These are phyloP conservation scores for Ganoderma leucocontextum DNA, from an alignment of 1,284 basidiomycete genomes.

Conservation along the genomic window DNA sequence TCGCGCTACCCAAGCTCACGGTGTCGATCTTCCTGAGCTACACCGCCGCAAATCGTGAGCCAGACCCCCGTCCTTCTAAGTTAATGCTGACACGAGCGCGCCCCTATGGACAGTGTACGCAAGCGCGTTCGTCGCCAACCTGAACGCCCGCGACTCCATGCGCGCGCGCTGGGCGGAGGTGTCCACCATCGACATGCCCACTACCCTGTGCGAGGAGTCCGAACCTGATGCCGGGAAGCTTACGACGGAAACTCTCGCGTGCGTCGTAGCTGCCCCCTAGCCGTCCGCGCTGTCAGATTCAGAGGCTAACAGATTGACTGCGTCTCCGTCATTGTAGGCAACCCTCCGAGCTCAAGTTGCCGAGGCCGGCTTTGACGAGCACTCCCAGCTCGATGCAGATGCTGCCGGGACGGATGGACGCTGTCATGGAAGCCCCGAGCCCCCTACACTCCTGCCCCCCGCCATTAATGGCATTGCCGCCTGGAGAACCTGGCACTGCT, in stretches of 20 bases:
- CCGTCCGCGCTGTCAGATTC: neutral
- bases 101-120: constrained; percentile 5
- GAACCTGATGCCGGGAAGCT: neutral
- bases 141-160: constrained; percentile 11
- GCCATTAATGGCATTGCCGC: neutral
- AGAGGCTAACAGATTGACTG: neutral
- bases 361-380: neutral
- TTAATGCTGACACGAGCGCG: no score
- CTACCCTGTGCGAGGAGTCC: constrained; percentile 1
- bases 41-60: constrained; percentile 2
- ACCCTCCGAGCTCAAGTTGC: neutral
- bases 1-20: neutral
- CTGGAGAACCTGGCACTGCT: neutral
- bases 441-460: neutral
- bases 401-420: neutral
- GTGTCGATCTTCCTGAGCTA: neutral
- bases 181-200: neutral
- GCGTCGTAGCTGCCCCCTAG: neutral
- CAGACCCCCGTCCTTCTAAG: no score
- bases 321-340: neutral
- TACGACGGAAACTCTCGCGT: neutral
- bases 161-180: constrained; percentile 13
- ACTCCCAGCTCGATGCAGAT: neutral
- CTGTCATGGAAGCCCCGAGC: neutral
- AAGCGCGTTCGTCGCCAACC: constrained; percentile 7